Base-by-base conservation (phyloP, 1,284 basidiomycete species). In the Moesziomyces sp. region DNA sequence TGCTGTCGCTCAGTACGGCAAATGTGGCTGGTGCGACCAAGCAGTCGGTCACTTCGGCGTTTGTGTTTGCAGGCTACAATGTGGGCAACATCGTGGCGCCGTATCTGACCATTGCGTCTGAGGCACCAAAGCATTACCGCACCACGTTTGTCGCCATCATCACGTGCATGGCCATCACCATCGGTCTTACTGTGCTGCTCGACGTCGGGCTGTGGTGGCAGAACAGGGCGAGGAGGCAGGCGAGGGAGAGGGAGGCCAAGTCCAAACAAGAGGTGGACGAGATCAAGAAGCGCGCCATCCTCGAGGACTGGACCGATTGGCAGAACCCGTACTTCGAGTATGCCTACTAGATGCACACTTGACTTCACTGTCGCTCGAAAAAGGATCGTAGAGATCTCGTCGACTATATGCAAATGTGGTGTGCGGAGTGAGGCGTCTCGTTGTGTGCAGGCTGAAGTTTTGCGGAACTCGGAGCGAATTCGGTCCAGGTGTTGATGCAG, bases 1-100 rank as follows among this genome's bases (percentile, higher is more conserved):
- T 87, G 51, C 83, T 87, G 24, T 82, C 86, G 7, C 74, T 86
- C 5, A 84, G 85, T 4, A 80, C 85, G 2, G 82, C 85, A 33
- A 87, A 87, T 72, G 83, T 86, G 5, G 84, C 85, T 0, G 87
- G 87, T 16, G 78, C 84, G 0, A 87, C 87, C 13, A 88, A 88
- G 73, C 86, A 86, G 68, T 84, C 85, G 11, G 81, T 86, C 35
- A 79, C 84, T 0, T 76, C 69, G 8, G 85, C 82, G 0, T 82
- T 84, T 21, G 84, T 86, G 62, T 86, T 87, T 56, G 73, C 86
- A 5, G 86, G 85, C 5, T 87, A 83, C 66, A 81, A 80, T 52
- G 70, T 78, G 6, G 79, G 76, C 21, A 81, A 81, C 53, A 63
- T 74, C 24, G 50, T 62, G 5, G 67, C 62, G 16, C 66, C 86